These are phyloP conservation scores for Citrullus colocynthis DNA, from an alignment of 306 rosid species.

Conservation along the genomic window DNA sequence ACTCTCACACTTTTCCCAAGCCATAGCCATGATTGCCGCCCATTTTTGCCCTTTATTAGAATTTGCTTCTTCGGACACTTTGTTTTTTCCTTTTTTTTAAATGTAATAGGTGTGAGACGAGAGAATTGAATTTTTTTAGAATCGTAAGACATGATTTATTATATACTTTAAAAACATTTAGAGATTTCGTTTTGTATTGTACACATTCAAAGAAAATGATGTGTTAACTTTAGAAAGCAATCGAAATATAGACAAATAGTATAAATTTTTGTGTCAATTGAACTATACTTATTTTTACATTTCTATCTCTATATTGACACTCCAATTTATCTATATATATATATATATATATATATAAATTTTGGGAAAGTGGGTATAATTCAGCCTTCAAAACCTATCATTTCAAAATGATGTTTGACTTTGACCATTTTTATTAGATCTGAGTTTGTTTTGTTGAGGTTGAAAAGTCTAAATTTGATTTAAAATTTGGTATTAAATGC, in stretches of 20 bases:
- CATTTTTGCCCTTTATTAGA: not conserved
- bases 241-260: no score
- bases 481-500: no score
- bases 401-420: not conserved
- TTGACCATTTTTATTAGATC: not conserved
- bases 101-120: fast-evolving
- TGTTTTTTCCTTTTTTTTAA: not conserved
- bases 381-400: not conserved
- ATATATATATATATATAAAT: not conserved
- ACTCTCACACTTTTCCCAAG: not conserved
- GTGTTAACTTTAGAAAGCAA: no score
- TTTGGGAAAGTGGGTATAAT: no score
- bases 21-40: slow-evolving; percentile 5
- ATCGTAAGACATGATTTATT: no score
- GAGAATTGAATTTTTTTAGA: no score
- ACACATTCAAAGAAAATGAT: no score
- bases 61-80: not conserved
- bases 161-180: no score
- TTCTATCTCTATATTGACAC: not conserved
- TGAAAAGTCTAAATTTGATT: not conserved
- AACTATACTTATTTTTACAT: no score
- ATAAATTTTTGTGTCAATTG: no score
- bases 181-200: no score
- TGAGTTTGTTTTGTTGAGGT: not conserved
- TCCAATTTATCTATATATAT: not conserved